phyloP scores from a whole-genome alignment of 2,329 filamentous ascomycete species.

The Fusarium decemcellulare region DNA sequence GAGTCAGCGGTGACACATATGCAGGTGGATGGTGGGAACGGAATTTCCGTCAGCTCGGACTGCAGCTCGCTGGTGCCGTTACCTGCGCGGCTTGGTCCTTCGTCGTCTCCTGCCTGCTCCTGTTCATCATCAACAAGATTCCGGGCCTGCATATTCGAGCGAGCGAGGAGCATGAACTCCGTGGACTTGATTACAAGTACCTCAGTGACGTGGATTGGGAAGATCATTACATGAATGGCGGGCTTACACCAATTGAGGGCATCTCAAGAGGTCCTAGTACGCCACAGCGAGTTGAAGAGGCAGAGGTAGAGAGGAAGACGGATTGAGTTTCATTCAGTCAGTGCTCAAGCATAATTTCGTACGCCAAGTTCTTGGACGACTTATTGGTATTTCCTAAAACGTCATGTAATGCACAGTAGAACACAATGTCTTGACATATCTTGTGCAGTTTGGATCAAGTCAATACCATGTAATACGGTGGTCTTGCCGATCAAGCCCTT shows the following conservation, averaged over 20 bases:
- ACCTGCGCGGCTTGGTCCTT: constrained; percentile 71
- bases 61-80: constrained; percentile 70
- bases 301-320: constrained; percentile 25
- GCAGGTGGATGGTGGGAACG: constrained; percentile 65
- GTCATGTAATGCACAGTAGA: no score
- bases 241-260: constrained; percentile 37
- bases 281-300: constrained; percentile 12
- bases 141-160: constrained; percentile 69
- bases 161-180: constrained; percentile 67
- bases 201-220: constrained; percentile 47
- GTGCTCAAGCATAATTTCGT: no score
- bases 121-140: constrained; percentile 70
- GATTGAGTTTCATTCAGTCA: neutral
- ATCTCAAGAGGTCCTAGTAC: constrained; percentile 20
- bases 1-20: constrained; percentile 57
- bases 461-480: no score
- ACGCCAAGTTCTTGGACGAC: no score
- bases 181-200: constrained; percentile 62
- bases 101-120: constrained; percentile 63
- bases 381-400: no score
- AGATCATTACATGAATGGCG: constrained; percentile 34
- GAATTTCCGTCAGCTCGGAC: constrained; percentile 68
- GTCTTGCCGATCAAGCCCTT: no score
- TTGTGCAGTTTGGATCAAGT: no score
- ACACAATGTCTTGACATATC: no score